Evolutionary conservation across 108 stramenopile species (phyloP).

Genomic region (Cyclotella baltica): DNA sequence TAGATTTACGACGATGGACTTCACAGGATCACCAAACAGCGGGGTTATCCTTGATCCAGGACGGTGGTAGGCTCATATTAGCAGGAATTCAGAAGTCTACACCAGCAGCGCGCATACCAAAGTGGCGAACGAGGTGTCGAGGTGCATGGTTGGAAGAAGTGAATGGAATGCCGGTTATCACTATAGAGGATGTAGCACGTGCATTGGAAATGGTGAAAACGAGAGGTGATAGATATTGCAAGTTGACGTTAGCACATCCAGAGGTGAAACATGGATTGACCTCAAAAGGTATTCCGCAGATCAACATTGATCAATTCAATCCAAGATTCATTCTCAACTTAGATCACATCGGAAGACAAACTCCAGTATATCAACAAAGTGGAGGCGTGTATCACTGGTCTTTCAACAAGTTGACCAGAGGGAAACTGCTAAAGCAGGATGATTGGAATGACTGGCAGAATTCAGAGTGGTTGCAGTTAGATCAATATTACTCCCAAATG

Average conservation of each 20-base stretch:
- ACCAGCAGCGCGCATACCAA: not conserved
- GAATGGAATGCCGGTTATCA: too few relatives aligned
- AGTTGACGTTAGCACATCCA: not conserved
- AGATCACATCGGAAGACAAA: not conserved
- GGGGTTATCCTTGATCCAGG: not conserved
- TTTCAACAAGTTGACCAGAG: too few relatives aligned
- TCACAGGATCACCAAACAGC: not conserved
- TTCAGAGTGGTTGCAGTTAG: too few relatives aligned
- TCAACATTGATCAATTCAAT: too few relatives aligned
- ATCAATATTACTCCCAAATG: too few relatives aligned
- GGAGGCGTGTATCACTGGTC: too few relatives aligned
- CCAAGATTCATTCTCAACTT: too few relatives aligned
- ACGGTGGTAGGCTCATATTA: not conserved
- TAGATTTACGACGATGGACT: not conserved
- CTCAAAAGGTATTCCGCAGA: too few relatives aligned
- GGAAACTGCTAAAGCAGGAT: too few relatives aligned
- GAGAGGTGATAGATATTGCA: not conserved
- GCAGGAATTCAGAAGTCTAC: not conserved
- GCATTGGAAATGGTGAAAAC: not conserved
- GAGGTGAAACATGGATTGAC: too few relatives aligned
- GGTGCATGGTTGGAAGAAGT: not conserved
- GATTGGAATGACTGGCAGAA: too few relatives aligned
- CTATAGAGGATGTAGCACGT: not conserved
- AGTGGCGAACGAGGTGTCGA: not conserved
- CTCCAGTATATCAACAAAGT: too few relatives aligned